Conservation (phyloP, 805 yeast species). For the Priceomyces fermenticarens region DNA sequence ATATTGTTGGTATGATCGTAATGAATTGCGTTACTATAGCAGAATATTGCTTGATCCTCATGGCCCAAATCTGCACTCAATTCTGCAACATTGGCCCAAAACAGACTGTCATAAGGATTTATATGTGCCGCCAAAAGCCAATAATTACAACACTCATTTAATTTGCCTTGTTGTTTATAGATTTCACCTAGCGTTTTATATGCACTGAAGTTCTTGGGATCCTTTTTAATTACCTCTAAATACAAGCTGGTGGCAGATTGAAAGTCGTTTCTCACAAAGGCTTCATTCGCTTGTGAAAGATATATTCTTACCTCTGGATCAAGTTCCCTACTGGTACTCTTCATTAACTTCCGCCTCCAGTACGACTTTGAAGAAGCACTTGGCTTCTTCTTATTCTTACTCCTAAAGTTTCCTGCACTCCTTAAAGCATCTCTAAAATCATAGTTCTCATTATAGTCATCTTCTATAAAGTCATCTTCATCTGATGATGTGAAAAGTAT, state of each 20-base stretch:
- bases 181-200: constrained; percentile 88
- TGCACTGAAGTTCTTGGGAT: constrained; percentile 76
- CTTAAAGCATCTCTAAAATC: constrained; percentile 61
- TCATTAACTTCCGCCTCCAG: constrained; percentile 35
- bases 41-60: constrained; percentile 71
- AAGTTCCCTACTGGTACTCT: constrained; percentile 39
- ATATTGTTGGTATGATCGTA: constrained; percentile 24
- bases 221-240: constrained; percentile 70
- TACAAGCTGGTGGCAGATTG: constrained; percentile 58
- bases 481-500: constrained; percentile 20
- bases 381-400: constrained; percentile 36
- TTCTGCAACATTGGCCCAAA: constrained; percentile 78
- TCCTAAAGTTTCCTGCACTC: constrained; percentile 63
- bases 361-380: constrained; percentile 32
- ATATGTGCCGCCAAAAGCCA: constrained; percentile 83
- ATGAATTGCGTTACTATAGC: constrained; percentile 48
- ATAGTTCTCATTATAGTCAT: constrained; percentile 40
- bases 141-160: constrained; percentile 70
- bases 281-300: constrained; percentile 74
- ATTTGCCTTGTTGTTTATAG: constrained; percentile 61
- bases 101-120: constrained; percentile 68
- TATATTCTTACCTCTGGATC: constrained; percentile 72
- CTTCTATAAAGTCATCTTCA: constrained; percentile 31
- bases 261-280: constrained; percentile 65
- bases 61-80: constrained; percentile 64